Percentiles rank a stretch among this genome's conserved stretches.
Evolutionary conservation across 1,284 basidiomycete species (phyloP).

Genomic region (Melampsora americana): DNA sequence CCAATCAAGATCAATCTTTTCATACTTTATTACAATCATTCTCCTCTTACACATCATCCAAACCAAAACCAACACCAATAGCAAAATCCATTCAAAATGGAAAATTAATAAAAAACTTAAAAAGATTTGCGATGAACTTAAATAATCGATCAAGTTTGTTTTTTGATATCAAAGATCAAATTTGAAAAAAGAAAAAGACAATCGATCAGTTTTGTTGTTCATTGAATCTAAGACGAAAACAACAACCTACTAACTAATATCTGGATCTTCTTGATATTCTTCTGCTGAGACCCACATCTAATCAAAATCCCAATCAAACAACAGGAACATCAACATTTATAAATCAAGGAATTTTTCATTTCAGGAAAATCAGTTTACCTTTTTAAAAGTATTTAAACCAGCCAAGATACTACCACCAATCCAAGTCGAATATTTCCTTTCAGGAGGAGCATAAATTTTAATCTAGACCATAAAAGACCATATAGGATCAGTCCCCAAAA

Average conservation of each 20-base stretch:
- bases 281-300: constrained; percentile 99
- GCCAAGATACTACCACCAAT: constrained; percentile 96
- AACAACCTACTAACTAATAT: constrained; percentile 63
- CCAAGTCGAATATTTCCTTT: constrained; percentile 99
- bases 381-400: constrained; percentile 94
- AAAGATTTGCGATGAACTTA: too few relatives aligned
- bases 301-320: not conserved
- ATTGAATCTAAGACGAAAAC: not conserved
- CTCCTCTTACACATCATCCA: too few relatives aligned
- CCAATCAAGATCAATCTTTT: too few relatives aligned
- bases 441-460: constrained; percentile 99
- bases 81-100: too few relatives aligned
- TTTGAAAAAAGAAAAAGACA: not conserved
- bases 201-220: not conserved
- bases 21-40: too few relatives aligned
- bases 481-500: too few relatives aligned
- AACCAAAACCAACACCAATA: too few relatives aligned
- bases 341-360: constrained; percentile 31
- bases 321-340: not conserved
- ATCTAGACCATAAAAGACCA: constrained; percentile 58
- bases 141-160: too few relatives aligned
- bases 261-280: constrained; percentile 98
- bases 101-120: too few relatives aligned
- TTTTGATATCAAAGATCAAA: too few relatives aligned
- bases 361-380: constrained; percentile 61